phyloP scores from a whole-genome alignment of 2,329 filamentous ascomycete species.

The Coniochaeta sp. region DNA sequence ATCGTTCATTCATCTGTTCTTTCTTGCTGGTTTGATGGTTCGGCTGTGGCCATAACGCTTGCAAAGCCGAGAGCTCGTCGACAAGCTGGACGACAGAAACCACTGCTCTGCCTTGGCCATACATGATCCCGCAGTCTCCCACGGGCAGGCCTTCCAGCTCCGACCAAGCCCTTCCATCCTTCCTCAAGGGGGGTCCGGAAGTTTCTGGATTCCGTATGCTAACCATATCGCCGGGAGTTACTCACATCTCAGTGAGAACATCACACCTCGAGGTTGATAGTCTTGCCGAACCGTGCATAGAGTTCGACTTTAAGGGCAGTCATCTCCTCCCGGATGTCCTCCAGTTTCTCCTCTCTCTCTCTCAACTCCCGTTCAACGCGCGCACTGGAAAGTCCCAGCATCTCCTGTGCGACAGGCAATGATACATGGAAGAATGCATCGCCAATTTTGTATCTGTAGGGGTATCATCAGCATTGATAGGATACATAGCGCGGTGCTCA shows the following conservation, averaged over 20 bases:
- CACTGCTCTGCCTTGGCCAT: not conserved
- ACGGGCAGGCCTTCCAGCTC: not conserved
- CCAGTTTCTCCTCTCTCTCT: conserved; percentile 68
- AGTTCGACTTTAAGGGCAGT: conserved; percentile 80
- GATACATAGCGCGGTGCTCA: not conserved
- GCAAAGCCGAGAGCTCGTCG: no score
- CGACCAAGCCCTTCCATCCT: not conserved
- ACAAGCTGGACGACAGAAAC: no score
- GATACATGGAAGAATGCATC: conserved; percentile 89
- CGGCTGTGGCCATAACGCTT: no score
- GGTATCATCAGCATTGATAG: not conserved
- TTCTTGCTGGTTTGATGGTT: no score
- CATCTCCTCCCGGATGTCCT: conserved; percentile 77
- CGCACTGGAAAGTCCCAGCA: conserved; percentile 65
- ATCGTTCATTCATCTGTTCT: no score
- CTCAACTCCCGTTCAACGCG: conserved; percentile 71
- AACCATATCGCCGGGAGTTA: not conserved
- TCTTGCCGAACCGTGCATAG: conserved; percentile 90
- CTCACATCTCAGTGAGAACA: not conserved
- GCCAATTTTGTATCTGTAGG: conserved; percentile 81
- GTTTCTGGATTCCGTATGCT: not conserved
- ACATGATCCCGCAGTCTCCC: not conserved
- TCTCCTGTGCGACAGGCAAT: conserved; percentile 76
- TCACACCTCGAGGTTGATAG: conserved; percentile 93
- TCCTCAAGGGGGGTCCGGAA: not conserved